phyloP scores from a whole-genome alignment of 2,329 filamentous ascomycete species.

The Xylaria polymorpha region DNA sequence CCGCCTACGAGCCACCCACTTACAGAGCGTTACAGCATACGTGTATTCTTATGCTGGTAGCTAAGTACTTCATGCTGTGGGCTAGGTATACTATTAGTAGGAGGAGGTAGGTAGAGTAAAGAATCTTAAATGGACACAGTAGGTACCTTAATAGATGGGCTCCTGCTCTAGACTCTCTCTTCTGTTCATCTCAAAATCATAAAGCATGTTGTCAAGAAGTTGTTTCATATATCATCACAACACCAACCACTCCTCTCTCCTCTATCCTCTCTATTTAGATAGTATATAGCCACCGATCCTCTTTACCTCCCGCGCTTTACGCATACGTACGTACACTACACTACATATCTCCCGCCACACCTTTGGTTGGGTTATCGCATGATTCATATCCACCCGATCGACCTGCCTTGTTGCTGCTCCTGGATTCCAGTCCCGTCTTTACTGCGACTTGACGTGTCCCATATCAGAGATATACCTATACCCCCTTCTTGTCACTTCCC shows the following conservation, averaged over 20 bases:
- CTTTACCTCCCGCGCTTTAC: constrained; percentile 1
- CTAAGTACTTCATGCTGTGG: neutral
- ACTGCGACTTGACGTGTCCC: constrained; percentile 15
- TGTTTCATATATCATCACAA: neutral
- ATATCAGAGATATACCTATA: constrained; percentile 17
- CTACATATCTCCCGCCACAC: neutral
- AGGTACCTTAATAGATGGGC: neutral
- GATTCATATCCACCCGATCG: constrained; percentile 31
- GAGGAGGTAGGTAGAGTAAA: neutral
- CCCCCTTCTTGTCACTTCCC: constrained; percentile 10
- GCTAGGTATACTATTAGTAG: too few species aligned
- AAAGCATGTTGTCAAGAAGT: neutral
- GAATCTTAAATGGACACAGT: neutral
- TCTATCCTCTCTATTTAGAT: too few species aligned
- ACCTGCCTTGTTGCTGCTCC: constrained; percentile 29
- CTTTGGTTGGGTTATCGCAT: constrained; percentile 21
- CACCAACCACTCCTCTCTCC: neutral
- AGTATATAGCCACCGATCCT: neutral
- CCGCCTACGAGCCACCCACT: neutral
- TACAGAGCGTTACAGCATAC: constrained; percentile 1
- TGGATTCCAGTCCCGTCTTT: constrained; percentile 34
- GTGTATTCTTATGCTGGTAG: neutral
- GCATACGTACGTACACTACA: neutral
- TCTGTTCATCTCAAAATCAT: neutral
- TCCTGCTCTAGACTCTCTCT: neutral